phyloP scores from a whole-genome alignment of 139 green algal genomes.

The Mesotaenium endlicherianum region DNA sequence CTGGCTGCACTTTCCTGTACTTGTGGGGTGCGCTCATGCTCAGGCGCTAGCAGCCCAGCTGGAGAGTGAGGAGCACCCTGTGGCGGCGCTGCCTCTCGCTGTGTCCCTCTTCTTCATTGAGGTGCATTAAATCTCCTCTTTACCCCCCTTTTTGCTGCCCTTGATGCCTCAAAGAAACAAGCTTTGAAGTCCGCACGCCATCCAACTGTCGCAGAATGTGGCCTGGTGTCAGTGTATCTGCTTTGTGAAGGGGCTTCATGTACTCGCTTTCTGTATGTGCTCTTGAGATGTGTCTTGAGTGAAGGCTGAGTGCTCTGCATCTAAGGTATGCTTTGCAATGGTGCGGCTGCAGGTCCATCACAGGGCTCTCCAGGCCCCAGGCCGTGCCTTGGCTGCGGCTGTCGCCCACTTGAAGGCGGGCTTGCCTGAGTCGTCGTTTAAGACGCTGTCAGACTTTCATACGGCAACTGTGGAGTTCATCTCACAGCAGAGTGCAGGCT shows the following conservation, averaged over 20 bases:
- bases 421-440: not conserved
- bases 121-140: slow-evolving; percentile 17
- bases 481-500: no score
- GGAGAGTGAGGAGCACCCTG: slow-evolving; percentile 56
- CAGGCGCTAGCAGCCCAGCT: slow-evolving; percentile 53
- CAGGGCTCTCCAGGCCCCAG: slow-evolving; percentile 55
- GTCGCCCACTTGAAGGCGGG: slow-evolving; percentile 19
- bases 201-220: no score
- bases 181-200: no score
- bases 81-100: slow-evolving; percentile 64
- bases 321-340: not conserved
- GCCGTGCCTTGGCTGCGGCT: slow-evolving; percentile 16
- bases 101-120: slow-evolving; percentile 68
- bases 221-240: no score
- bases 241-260: not conserved
- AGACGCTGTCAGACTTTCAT: not conserved
- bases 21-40: not conserved
- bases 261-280: not conserved
- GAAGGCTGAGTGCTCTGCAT: not conserved
- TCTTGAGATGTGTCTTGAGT: not conserved
- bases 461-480: not conserved
- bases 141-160: not conserved
- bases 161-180: no score
- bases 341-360: slow-evolving; percentile 33
- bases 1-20: not conserved